Evolutionary conservation across 139 green algal species (phyloP), one percentile per base, ranked within the genome.

Genomic region (Micractinium conductrix): DNA sequence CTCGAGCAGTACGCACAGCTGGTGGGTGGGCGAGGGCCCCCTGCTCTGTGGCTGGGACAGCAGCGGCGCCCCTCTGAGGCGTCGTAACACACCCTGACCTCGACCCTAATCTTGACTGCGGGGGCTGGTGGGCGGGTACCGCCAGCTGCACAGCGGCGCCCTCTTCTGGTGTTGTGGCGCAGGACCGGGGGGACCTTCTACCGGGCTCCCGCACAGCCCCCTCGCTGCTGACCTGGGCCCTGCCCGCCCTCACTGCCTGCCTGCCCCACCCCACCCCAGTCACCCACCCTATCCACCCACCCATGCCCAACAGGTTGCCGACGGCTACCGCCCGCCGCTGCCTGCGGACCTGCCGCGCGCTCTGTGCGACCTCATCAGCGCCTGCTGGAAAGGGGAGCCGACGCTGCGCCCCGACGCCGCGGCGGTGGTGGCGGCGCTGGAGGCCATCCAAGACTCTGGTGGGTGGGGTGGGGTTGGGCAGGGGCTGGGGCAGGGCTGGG

Each of bases 321-420:
- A 86, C 30, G 91, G 91, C 38, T 90, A 84, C 65, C 70, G 91
- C 24, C 87, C 86, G 40, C 38, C 48, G 21, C 53, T 94, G 38
- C 86, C 85, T 7, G 33, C 71, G 10, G 48, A 58, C 35, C 88
- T 89, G 85, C 88, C 89, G 2, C 58, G 90, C 71, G 65, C 69
- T 2, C 73, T 96, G 67, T 89, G 87, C 67, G 53, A 82, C 12
- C 58, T 95, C 70, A 90, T 96, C 16, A 78, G 86, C 26, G 62
- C 73, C 55, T 96, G 93, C 85, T 96, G 93, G 93, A 85, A 67
- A 16, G 74, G 75, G 16, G 30, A 43, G 10, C 50, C 75, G 16
- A 60, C 28, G 26, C 72, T 79, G 53, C 75, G 84, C 33, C 84
- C 84, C 35, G 53, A 37, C 30, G 76, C 76, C 2, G 19, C 26